Base-by-base conservation (phyloP, 139 green algal species). In the Coelastrella sp. region DNA sequence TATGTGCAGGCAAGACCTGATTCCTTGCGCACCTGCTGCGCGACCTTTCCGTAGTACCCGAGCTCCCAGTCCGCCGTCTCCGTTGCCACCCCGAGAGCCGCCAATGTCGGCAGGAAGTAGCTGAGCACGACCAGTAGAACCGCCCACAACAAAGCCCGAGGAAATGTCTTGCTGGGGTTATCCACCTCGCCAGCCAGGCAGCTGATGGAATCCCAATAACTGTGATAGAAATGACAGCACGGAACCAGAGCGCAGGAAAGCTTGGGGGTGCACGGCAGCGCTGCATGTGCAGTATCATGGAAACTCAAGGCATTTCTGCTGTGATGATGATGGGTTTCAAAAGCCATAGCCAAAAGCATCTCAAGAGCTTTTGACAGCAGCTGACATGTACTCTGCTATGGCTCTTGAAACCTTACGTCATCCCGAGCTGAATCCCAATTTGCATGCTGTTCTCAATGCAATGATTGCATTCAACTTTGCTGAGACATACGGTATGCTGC, bases 41-140 rank as follows among this genome's bases (percentile, higher is more conserved):
- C 95, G 45, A 98, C 87, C 0, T 78, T 79, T 21, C 92, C 91
- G 80, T 98, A 98, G 89, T 95, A 98, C 4, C 96, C 97, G 45
- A 98, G 89, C 68, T 88, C 76, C 96, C 96, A 99, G 43, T 93
- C 90, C 0, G 21, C 82, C 0, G 76, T 32, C 30, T 88, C 68
- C 7, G 80, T 41, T 60, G 86, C 74, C 8, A 97, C 88, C 13
- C 96, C 96, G 69, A 98, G 89, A 4, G 94, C 95, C 27, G 93
- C 92, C 71, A 97, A 38, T 5, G 93, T 90, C 1, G 94, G 93
- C 57, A 96, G 79, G 62, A 96, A 73, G 90, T 97, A 96, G 34
- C 86, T 89, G 41, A 62, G 32, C 25, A 94, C 87, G 79, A 93
- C 94, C 64, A 97, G 90, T 66, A 94, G 40, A 73, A 98, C 92